Evolutionary conservation across 768 basidiomycete genomes (phyloP).

Genomic region (Lentinula sp.): DNA sequence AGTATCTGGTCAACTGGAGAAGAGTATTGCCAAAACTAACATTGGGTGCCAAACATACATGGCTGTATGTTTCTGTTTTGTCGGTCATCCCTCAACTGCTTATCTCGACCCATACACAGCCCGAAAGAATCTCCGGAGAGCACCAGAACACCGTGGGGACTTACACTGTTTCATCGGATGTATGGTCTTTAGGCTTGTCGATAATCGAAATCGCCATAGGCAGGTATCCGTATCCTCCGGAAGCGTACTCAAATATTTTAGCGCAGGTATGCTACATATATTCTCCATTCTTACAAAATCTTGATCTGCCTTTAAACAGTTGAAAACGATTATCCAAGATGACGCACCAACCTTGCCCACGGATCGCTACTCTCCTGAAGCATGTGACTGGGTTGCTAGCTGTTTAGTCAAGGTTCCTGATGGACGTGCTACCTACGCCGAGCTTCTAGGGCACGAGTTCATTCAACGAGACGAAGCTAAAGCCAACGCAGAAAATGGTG

Average conservation of each 20-base stretch:
- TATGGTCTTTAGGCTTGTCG: constrained; percentile 94
- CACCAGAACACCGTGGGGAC: constrained; percentile 80
- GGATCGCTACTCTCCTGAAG: constrained; percentile 56
- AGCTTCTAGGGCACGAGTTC: constrained; percentile 44
- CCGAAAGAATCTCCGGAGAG: constrained; percentile 95
- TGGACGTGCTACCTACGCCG: constrained; percentile 73
- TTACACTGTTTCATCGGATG: constrained; percentile 95
- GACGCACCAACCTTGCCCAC: constrained; percentile 85
- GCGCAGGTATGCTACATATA: constrained; percentile 53
- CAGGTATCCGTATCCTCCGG: constrained; percentile 93
- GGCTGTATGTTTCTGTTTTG: constrained; percentile 59
- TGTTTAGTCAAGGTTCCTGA: constrained; percentile 82
- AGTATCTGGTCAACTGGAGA: constrained; percentile 97
- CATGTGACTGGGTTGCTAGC: constrained; percentile 74
- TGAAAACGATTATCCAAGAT: constrained; percentile 93
- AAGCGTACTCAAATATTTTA: constrained; percentile 96
- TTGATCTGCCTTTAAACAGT: constrained; percentile 1
- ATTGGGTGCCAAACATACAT: constrained; percentile 99
- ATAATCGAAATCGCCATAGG: constrained; percentile 91
- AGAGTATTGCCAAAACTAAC: constrained; percentile 94
- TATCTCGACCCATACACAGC: constrained; percentile 36
- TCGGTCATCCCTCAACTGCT: neutral
- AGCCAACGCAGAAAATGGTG: constrained; percentile 43
- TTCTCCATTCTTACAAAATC: neutral
- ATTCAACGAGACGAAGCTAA: constrained; percentile 76